Base-by-base conservation (phyloP, 2,329 filamentous ascomycete species). In the Ophiocordyceps sinensis region DNA sequence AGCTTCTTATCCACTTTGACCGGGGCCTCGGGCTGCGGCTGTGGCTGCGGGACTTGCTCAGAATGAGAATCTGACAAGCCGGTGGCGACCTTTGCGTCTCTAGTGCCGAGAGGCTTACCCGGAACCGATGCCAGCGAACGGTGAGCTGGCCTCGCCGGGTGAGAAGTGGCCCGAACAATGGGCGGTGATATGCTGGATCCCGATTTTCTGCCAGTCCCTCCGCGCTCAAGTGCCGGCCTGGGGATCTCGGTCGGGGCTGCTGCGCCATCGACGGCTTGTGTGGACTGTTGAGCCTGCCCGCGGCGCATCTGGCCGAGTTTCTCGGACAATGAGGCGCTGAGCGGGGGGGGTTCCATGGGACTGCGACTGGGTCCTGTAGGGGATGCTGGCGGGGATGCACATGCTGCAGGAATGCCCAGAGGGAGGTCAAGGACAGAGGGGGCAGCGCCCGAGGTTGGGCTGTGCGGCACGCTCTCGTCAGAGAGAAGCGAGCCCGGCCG, bases 1-100 rank as follows among this genome's bases (percentile, higher is more conserved):
- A 94, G 67, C 51, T 85, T 86, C 60, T 85, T 89, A 46, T 94
- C 85, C 29, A 62, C 62, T 49, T 70, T 73, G 42, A 60, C 48
- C 19, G 65, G 60, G 9, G 63, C 61, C 36, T 67, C 66, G 4
- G 57, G 36, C 29, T 46, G 39, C 30, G 49, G 44, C 30, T 46
- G 39, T 30, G 49, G 44, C 30, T 60, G 55, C 6, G 36, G 13
- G 9, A 15, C 14, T 11, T 49, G 37, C 10, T 44, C 54, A 1
- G 49, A 28, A 17, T 41, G 29, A 10, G 29, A 7, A 15, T 34
- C 30, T 4, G 28, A 9, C 13, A 37, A n/a, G 35, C 30, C 38
- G 8, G 43, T 55, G 46, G 46, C 60, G 43, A 47, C 43, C 46
- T 45, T 61, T 13, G 43, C 46, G 12, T 68, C 61, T 39, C 60